Evolutionary conservation across 345 rosid genomes (phyloP).

Genomic region (Euphorbia tirucalli): DNA sequence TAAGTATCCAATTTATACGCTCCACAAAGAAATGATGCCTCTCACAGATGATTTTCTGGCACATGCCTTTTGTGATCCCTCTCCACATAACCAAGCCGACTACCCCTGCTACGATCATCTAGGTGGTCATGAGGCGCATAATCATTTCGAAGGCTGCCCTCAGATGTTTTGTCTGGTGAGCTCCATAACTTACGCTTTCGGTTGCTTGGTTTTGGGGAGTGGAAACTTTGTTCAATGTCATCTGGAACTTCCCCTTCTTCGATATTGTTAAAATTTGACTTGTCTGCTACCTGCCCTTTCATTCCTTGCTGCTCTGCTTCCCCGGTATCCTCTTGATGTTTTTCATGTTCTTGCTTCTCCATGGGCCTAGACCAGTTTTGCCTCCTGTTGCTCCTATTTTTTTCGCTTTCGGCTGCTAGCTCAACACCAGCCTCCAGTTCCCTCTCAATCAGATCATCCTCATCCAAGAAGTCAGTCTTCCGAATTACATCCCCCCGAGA

Average conservation of each 20-base stretch:
- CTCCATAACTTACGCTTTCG: constrained; percentile 20
- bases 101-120: constrained; percentile 10
- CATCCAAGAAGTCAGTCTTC: constrained; percentile 22
- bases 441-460: constrained; percentile 32
- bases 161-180: constrained; percentile 1
- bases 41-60: constrained; percentile 11
- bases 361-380: constrained; percentile 21
- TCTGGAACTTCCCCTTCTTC: constrained; percentile 60
- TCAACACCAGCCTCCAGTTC: constrained; percentile 32
- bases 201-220: constrained; percentile 17
- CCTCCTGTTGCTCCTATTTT: constrained; percentile 20
- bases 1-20: background rate
- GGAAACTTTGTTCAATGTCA: constrained; percentile 18
- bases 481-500: constrained; percentile 24
- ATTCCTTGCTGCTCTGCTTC: constrained; percentile 15
- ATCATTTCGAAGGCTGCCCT: constrained; percentile 18
- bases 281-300: constrained; percentile 32
- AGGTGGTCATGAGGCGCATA: constrained; percentile 8
- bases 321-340: constrained; percentile 12
- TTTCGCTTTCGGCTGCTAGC: constrained; percentile 26
- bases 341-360: constrained; percentile 13
- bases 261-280: constrained; percentile 23
- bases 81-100: constrained; percentile 9
- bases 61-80: constrained; percentile 20
- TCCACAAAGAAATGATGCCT: background rate